A percentile compares a stretch with the other conserved stretches of the same genome.
Conservation (phyloP, 345 rosid species). For the Eucalyptus polyanthemos region DNA sequence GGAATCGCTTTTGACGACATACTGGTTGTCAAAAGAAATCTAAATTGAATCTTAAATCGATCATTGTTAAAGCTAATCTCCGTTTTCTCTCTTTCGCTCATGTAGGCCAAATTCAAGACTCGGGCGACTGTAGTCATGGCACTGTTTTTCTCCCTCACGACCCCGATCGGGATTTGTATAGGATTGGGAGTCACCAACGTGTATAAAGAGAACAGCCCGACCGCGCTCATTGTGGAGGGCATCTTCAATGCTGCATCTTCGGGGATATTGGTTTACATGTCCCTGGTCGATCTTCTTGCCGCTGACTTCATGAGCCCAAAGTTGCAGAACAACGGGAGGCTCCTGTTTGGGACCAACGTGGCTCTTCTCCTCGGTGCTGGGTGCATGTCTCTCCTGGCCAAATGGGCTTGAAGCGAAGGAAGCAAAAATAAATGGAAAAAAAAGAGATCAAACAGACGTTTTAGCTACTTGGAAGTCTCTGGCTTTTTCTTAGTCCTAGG, state of each 20-base stretch:
- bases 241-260: constrained; percentile 50
- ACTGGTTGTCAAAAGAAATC: not conserved
- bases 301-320: constrained; percentile 45
- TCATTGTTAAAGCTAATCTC: not conserved
- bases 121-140: constrained; percentile 23
- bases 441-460: not conserved
- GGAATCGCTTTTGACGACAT: not conserved
- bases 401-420: constrained; percentile 34
- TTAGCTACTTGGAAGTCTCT: not conserved
- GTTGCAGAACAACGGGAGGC: constrained; percentile 23
- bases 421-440: not conserved
- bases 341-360: constrained; percentile 10
- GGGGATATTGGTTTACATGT: constrained; percentile 69
- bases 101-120: constrained; percentile 20
- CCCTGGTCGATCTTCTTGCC: constrained; percentile 59
- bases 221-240: constrained; percentile 41
- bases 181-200: constrained; percentile 32
- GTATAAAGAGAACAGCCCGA: constrained; percentile 42
- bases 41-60: not conserved
- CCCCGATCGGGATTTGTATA: constrained; percentile 45
- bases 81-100: not conserved
- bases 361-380: constrained; percentile 44
- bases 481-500: not conserved
- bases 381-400: constrained; percentile 46
- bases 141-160: constrained; percentile 43